phyloP scores from a whole-genome alignment of 1,284 basidiomycete genomes.

The Microbotryomycetes sp. region DNA sequence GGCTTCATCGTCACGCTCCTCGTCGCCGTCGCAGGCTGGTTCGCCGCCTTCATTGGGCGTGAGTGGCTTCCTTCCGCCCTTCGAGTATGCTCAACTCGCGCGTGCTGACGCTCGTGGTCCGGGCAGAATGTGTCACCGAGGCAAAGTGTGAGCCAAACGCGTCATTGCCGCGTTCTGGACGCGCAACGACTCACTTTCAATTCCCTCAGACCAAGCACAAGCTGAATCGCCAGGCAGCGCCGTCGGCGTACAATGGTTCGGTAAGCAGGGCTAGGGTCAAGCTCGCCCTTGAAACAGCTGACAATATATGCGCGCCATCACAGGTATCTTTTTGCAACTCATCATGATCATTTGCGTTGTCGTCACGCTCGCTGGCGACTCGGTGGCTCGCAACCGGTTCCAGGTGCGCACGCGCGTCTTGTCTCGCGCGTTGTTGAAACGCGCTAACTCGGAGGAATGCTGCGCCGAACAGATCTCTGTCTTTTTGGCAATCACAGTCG shows the following conservation, averaged over 20 bases:
- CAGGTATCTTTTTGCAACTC: slow-evolving; percentile 53
- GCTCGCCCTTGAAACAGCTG: slow-evolving; percentile 8
- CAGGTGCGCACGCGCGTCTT: slow-evolving; percentile 34
- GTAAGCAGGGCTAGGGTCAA: slow-evolving; percentile 58
- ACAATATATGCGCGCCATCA: too few relatives aligned
- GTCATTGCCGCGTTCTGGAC: background rate
- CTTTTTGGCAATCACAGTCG: slow-evolving; percentile 76
- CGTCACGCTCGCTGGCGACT: slow-evolving; percentile 74
- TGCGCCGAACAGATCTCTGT: slow-evolving; percentile 62
- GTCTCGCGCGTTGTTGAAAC: background rate
- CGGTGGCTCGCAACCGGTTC: slow-evolving; percentile 72
- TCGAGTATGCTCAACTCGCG: background rate
- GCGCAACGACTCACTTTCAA: slow-evolving; percentile 9
- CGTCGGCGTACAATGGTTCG: slow-evolving; percentile 81
- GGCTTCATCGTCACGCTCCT: slow-evolving; percentile 79
- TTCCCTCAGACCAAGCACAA: slow-evolving; percentile 25
- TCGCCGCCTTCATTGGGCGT: slow-evolving; percentile 85
- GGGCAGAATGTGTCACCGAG: slow-evolving; percentile 22
- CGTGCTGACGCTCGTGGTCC: slow-evolving; percentile 18
- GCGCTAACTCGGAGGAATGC: slow-evolving; percentile 9
- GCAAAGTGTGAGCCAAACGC: slow-evolving; percentile 17
- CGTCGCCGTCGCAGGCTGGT: slow-evolving; percentile 67
- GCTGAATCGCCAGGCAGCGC: slow-evolving; percentile 30
- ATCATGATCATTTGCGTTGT: slow-evolving; percentile 72
- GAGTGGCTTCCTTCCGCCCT: slow-evolving; percentile 39